A percentile compares a stretch with the other conserved stretches of the same genome.
phyloP scores from a whole-genome alignment of 2,329 filamentous ascomycete genomes.

The Emergomyces orientalis region DNA sequence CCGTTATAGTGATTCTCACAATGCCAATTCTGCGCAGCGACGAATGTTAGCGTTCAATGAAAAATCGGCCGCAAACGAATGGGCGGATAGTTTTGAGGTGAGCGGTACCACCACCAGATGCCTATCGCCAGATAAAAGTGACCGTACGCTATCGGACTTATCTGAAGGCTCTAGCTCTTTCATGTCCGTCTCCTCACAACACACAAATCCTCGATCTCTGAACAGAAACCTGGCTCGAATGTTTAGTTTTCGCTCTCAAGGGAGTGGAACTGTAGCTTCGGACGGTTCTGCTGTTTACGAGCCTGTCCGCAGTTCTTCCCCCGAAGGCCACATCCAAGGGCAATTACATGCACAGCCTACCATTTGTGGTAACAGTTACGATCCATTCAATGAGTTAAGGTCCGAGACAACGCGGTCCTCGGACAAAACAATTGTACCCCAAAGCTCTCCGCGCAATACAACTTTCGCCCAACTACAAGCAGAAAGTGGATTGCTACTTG shows the following conservation, averaged over 20 bases:
- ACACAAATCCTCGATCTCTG: constrained; percentile 10
- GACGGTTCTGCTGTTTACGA: not conserved
- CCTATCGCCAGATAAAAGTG: constrained; percentile 43
- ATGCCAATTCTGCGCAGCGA: not conserved
- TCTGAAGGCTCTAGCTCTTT: constrained; percentile 40
- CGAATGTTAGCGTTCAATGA: constrained; percentile 4
- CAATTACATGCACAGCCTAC: not conserved
- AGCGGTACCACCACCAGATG: constrained; percentile 23
- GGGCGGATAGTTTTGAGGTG: constrained; percentile 13
- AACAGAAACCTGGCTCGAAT: constrained; percentile 7
- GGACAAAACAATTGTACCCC: constrained; percentile 10
- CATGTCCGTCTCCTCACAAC: constrained; percentile 12
- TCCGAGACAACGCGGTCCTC: not conserved
- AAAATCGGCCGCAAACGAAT: constrained; percentile 7
- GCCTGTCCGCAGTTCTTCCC: constrained; percentile 4
- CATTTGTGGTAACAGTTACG: not conserved
- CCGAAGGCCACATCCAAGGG: not conserved
- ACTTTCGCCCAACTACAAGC: constrained; percentile 42
- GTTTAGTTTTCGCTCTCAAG: constrained; percentile 7
- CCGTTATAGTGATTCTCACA: constrained; percentile 19
- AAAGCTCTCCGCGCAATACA: constrained; percentile 30
- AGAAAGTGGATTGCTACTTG: constrained; percentile 46
- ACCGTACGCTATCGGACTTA: constrained; percentile 48
- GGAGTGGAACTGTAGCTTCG: not conserved
- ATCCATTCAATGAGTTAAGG: constrained; percentile 14